Conservation (phyloP, 192 early-diverging fungal genomes). For the Borealophlyctis nickersoniae region DNA sequence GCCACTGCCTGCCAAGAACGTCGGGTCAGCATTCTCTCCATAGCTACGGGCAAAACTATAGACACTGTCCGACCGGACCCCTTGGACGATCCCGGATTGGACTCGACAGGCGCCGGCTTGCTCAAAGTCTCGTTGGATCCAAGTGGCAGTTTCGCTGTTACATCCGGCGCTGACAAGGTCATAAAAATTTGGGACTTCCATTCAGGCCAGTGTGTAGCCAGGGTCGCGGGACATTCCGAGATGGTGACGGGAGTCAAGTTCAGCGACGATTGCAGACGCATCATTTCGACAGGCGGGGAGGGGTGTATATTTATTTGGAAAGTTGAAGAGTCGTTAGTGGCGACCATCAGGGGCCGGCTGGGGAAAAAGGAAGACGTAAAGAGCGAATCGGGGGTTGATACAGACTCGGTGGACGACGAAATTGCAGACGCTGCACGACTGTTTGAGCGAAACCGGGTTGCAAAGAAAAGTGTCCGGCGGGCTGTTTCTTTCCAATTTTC, state of each 20-base stretch:
- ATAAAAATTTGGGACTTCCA: constrained; percentile 70
- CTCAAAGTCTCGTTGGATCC: constrained; percentile 67
- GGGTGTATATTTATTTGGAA: constrained; percentile 78
- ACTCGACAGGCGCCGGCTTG: constrained; percentile 42
- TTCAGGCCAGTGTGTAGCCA: constrained; percentile 55
- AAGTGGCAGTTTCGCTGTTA: constrained; percentile 62
- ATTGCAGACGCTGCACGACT: no score
- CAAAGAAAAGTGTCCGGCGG: no score
- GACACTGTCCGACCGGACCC: constrained; percentile 56
- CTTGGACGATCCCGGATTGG: no score
- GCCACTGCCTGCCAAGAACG: constrained; percentile 69
- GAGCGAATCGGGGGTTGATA: background rate
- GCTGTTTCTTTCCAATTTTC: constrained; percentile 26
- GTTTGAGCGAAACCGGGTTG: no score
- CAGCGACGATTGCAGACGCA: constrained; percentile 40
- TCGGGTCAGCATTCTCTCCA: constrained; percentile 55
- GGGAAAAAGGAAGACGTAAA: no score
- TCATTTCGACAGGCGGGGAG: constrained; percentile 70
- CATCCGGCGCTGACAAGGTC: constrained; percentile 65
- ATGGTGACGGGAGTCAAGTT: constrained; percentile 70
- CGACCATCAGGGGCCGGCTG: constrained; percentile 15
- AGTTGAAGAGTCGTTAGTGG: constrained; percentile 46
- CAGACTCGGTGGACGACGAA: background rate
- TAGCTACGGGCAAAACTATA: constrained; percentile 66
- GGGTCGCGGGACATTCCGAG: constrained; percentile 68